Evolutionary conservation across 2,329 filamentous ascomycete genomes (phyloP).

Genomic region (Lecanicillium sp.): DNA sequence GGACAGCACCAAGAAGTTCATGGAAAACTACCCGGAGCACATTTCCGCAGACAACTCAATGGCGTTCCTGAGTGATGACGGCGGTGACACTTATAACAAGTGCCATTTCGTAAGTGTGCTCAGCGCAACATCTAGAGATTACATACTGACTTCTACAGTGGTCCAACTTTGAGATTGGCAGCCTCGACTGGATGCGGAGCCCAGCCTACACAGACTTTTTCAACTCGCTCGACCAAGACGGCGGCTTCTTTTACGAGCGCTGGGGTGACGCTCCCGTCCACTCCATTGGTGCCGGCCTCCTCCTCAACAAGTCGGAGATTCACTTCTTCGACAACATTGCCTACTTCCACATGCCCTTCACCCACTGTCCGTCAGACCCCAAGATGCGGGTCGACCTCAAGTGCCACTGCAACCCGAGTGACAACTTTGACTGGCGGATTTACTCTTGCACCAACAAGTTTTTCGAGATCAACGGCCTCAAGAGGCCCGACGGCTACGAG

Average conservation of each 20-base stretch:
- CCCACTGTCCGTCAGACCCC: constrained; percentile 91
- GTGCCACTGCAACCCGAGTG: constrained; percentile 89
- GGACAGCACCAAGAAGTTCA: constrained; percentile 94
- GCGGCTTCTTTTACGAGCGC: constrained; percentile 97
- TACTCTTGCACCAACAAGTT: constrained; percentile 89
- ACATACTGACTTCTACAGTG: constrained; percentile 49
- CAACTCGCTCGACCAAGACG: constrained; percentile 82
- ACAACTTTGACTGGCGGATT: constrained; percentile 99
- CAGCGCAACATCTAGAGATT: not conserved
- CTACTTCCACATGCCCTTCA: constrained; percentile 97
- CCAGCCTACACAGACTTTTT: constrained; percentile 89
- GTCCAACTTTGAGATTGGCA: constrained; percentile 98
- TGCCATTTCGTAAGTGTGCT: constrained; percentile 79
- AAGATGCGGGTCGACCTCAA: constrained; percentile 75
- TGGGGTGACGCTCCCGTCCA: constrained; percentile 98
- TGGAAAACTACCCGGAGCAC: constrained; percentile 83
- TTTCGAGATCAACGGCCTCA: constrained; percentile 74
- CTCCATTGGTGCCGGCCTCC: constrained; percentile 84
- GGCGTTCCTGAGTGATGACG: constrained; percentile 86
- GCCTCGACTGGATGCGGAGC: constrained; percentile 86
- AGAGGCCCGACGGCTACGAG: constrained; percentile 83
- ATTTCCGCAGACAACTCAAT: constrained; percentile 79
- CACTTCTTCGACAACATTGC: constrained; percentile 99
- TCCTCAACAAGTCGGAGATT: constrained; percentile 87
- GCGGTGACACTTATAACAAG: constrained; percentile 87